These are phyloP conservation scores for Solanum sejunctum DNA, from an alignment of 257 asterid genomes.

Conservation along the genomic window DNA sequence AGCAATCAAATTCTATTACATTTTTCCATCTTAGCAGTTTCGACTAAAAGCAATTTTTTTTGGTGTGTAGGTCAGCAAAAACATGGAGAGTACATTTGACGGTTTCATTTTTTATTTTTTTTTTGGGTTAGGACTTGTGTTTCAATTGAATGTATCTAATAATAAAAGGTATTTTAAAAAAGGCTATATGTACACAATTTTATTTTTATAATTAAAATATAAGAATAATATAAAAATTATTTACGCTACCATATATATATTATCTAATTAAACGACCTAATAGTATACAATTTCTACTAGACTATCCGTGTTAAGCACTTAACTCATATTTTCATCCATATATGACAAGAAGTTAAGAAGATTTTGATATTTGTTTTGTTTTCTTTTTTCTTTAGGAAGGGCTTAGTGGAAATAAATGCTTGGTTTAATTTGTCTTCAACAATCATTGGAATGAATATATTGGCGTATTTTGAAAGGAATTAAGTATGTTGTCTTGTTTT, in stretches of 20 bases:
- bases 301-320: neutral
- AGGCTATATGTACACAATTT: neutral
- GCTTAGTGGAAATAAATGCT: neutral
- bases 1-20: slow-evolving; percentile 23
- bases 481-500: neutral
- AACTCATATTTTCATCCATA: neutral
- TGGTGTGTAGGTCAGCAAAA: neutral
- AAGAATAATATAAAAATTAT: too few relatives aligned
- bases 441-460: neutral
- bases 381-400: neutral
- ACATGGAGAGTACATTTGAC: neutral
- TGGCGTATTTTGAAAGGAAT: neutral
- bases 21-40: neutral
- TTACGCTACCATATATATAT: neutral
- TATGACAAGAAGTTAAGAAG: neutral
- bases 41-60: neutral
- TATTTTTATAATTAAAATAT: too few relatives aligned
- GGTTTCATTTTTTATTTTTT: neutral
- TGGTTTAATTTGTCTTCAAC: neutral
- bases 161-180: neutral
- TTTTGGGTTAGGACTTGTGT: neutral
- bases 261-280: neutral
- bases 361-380: neutral
- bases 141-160: neutral
- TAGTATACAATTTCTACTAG: neutral